Base-by-base conservation (phyloP, 192 early-diverging fungal genomes). In the Backusella psychrophila region DNA sequence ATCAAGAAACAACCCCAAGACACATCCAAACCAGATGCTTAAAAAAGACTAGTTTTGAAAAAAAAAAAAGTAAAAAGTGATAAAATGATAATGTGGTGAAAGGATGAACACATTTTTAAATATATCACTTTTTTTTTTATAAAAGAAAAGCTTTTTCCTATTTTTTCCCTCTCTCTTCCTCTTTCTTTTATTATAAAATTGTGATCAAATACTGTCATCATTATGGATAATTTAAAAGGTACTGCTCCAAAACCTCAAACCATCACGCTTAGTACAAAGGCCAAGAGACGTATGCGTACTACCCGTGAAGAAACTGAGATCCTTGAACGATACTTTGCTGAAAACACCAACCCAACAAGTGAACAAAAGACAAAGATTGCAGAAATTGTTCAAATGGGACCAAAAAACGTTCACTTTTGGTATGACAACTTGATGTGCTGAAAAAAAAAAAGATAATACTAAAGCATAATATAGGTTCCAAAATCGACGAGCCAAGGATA, bases 351-450 rank as follows among this genome's bases (percentile, higher is more conserved):
- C 9, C 70, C 70, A 15, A 71, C 14, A 2, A 44, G 31, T 15
- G 70, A 71, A 31, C 26, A 71, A 71, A 71, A 71, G 14, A 15
- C 31, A 29, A 44, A 71, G 14, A 71, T 71, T 19, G 70, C 70
- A 26, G 17, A 14, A 0, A 26, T 29, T 49, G 70, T 71, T 17
- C 21, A 71, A 6, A 71, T 71, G 70, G 70, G 70, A 17, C 39
- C 39, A 31, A 71, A 19, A 71, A 71, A 71, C 17, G 70, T 71
- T 19, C 70, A 71, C 15, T 71, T 71, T 44, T 71, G 70, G 70
- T 71, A 71, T 67, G 29, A 19, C 29, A 67, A 35, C 19, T n/a
- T 49, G 17, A 33, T 33, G 33, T 67, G 0, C 19, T n/a, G 15
- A 15, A 11, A 49, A 6, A 11, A 49, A 6, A 14, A 31, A 33